These are phyloP conservation scores for Baorangia bicolor DNA, from an alignment of 768 basidiomycete species.

Conservation along the genomic window DNA sequence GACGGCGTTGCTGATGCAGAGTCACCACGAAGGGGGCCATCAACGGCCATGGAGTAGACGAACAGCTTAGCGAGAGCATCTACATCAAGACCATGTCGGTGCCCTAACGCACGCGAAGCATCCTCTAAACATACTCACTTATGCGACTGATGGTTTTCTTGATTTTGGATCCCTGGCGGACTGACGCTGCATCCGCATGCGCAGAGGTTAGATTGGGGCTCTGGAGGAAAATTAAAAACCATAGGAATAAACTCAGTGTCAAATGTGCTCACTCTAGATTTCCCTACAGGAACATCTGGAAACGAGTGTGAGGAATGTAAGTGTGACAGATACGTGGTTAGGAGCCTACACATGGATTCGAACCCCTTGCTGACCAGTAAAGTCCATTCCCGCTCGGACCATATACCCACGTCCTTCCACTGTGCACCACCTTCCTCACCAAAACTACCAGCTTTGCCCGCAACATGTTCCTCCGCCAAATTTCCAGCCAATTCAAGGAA, in stretches of 20 bases:
- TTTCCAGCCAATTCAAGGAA: constrained; percentile 69
- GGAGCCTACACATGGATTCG: constrained; percentile 66
- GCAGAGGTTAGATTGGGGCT: constrained; percentile 61
- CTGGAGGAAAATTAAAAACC: constrained; percentile 33
- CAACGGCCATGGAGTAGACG: constrained; percentile 86
- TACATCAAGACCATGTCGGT: constrained; percentile 25
- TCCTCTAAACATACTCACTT: constrained; percentile 36
- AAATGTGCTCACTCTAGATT: constrained; percentile 49
- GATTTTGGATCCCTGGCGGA: constrained; percentile 55
- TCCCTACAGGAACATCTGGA: constrained; percentile 50
- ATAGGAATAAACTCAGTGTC: background rate
- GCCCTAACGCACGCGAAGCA: background rate
- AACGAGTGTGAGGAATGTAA: constrained; percentile 39
- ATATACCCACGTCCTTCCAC: constrained; percentile 89
- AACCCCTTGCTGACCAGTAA: constrained; percentile 81
- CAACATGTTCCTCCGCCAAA: constrained; percentile 72
- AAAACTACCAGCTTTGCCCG: constrained; percentile 52
- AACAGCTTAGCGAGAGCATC: constrained; percentile 82
- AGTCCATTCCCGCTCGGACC: constrained; percentile 81
- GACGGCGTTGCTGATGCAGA: constrained; percentile 61
- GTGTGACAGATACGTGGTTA: background rate
- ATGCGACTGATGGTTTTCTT: constrained; percentile 69
- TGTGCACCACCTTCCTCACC: constrained; percentile 54
- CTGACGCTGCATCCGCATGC: constrained; percentile 68
- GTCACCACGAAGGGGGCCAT: constrained; percentile 58